These are phyloP conservation scores for Aureobasidium pullulans DNA, from an alignment of 2,329 filamentous ascomycete species.

Conservation along the genomic window DNA sequence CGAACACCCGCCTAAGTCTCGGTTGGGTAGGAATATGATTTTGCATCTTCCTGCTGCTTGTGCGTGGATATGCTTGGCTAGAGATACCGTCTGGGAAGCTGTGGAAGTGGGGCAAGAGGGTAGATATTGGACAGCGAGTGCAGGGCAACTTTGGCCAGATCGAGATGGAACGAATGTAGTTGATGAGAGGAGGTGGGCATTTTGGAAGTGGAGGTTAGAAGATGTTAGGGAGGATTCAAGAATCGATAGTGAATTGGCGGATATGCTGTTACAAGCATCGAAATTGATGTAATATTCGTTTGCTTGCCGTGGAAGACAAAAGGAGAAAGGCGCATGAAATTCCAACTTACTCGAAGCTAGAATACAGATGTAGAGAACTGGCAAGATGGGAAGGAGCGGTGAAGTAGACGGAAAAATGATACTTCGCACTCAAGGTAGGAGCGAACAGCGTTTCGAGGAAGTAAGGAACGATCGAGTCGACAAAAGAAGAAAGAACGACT, in stretches of 20 bases:
- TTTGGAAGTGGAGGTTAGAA: background rate
- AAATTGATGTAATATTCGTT: background rate
- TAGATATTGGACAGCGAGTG: background rate
- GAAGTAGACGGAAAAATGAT: too few species aligned
- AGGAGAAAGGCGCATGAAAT: too few species aligned
- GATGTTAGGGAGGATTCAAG: background rate
- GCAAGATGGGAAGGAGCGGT: too few species aligned
- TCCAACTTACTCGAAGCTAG: too few species aligned
- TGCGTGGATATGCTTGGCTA: background rate
- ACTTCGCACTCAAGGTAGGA: too few species aligned
- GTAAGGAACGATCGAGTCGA: too few species aligned
- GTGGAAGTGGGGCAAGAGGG: background rate
- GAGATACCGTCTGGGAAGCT: background rate
- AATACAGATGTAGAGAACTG: too few species aligned
- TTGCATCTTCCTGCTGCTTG: background rate
- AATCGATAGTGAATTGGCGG: background rate
- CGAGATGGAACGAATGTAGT: background rate
- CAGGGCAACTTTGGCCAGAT: background rate
- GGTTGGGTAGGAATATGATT: background rate
- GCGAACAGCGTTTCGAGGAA: too few species aligned
- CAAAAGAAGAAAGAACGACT: too few species aligned
- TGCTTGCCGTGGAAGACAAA: too few species aligned
- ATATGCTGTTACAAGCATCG: background rate
- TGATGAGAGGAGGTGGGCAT: background rate
- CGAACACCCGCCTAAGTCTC: background rate